phyloP scores from a whole-genome alignment of 202 grass and related monocot genomes.

The Setaria italica region DNA sequence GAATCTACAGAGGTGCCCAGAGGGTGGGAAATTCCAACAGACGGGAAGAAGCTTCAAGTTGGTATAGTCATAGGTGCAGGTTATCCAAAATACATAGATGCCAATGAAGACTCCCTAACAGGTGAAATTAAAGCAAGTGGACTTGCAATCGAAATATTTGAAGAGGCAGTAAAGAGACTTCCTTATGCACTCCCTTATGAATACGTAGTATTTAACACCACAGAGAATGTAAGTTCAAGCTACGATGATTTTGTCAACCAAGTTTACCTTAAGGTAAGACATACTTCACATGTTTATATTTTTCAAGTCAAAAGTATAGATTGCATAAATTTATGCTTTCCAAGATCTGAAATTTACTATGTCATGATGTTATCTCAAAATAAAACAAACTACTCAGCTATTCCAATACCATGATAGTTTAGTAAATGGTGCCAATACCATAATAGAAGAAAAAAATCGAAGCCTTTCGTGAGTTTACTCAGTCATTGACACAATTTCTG shows the following conservation, averaged over 20 bases:
- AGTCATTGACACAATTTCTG: background rate
- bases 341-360: background rate
- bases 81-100: slow-evolving; percentile 31
- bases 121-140: slow-evolving; percentile 29
- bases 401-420: background rate
- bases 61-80: slow-evolving; percentile 18
- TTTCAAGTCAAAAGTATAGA: background rate
- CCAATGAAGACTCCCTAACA: slow-evolving; percentile 26
- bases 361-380: background rate
- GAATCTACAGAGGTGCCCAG: slow-evolving; percentile 48
- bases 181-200: slow-evolving; percentile 58
- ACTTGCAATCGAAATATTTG: slow-evolving; percentile 58
- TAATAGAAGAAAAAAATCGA: slow-evolving; percentile 9
- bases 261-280: slow-evolving; percentile 55
- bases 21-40: slow-evolving; percentile 59
- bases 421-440: background rate
- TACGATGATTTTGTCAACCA: slow-evolving; percentile 61
- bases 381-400: background rate
- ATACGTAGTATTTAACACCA: slow-evolving; percentile 42
- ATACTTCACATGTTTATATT: background rate
- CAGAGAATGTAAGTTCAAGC: slow-evolving; percentile 2
- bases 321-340: background rate
- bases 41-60: slow-evolving; percentile 54
- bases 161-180: slow-evolving; percentile 49
- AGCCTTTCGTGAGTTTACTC: background rate